Evolutionary conservation across 2,329 filamentous ascomycete genomes (phyloP), one percentile per base, ranked within the genome.

Genomic region (Aspergillus brasiliensis): DNA sequence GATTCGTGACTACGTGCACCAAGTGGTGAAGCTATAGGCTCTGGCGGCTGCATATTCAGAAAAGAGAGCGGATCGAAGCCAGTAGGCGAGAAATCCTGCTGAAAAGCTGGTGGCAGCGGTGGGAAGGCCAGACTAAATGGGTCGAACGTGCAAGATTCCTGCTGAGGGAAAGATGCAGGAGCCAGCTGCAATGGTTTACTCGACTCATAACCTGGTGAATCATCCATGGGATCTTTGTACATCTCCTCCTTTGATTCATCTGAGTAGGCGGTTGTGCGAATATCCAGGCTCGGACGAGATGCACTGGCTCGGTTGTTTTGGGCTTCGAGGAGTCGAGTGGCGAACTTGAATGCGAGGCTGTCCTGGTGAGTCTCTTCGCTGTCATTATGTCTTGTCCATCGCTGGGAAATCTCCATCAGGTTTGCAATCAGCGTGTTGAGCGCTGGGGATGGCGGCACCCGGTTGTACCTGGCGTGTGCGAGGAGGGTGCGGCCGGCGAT

Each of bases 401-500:
- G 69, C 5, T 66, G 63, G 0, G 77, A 74, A 5, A 80, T 77
- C 19, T 76, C 73, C 4, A 66, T 59, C 0, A 80, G 66, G 17
- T 73, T 74, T 2, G 62, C 58, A 2, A 77, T 67, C 1, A 80
- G 56, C 0, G 68, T 71, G 13, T 75, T 69, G 17, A 80, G 72
- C 3, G 71, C 73, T 0, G 57, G 52, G 0, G 71, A 60, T 1
- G 78, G 59, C 2, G 65, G 42, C 0, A 71, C 62, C 13, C 61
- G 59, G 57, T 76, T 72, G 60, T 78, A 73, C n/a, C 64, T 59
- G 4, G 71, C 65, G 57, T 78, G 76, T 2, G 72, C 72, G 15
- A 82, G 68, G 0, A 83, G 67, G 3, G 80, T 75, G 8, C 80
- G 70, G 0, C 65, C 66, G 0, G 76, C 79, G 8, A 83, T 74